Conservation (phyloP, 1,284 basidiomycete species). For the Puccinia polysora region DNA sequence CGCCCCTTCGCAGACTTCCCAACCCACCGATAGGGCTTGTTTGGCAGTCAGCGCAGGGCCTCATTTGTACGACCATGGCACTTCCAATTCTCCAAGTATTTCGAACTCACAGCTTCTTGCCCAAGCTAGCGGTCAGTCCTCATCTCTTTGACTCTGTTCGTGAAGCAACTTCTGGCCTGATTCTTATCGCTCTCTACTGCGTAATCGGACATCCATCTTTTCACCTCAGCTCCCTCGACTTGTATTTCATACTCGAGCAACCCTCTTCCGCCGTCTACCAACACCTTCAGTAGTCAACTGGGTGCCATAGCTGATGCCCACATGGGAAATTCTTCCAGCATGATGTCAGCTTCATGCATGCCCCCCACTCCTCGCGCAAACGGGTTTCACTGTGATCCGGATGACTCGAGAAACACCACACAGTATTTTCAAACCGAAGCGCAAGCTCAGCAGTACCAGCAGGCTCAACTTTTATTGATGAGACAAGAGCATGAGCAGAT, state of each 20-base stretch:
- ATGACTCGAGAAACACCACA: neutral
- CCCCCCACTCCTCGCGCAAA: conserved; percentile 19
- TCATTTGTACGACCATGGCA: neutral
- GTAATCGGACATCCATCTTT: neutral
- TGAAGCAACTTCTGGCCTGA: too few relatives aligned
- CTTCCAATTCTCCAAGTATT: conserved; percentile 4
- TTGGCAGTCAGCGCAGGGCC: neutral
- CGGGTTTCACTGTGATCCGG: neutral
- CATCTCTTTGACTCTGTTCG: neutral
- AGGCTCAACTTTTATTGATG: conserved; percentile 14
- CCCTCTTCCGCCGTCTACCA: neutral
- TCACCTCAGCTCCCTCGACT: neutral
- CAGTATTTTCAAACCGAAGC: conserved; percentile 2
- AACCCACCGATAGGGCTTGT: conserved; percentile 1
- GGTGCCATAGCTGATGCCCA: conserved; percentile 43
- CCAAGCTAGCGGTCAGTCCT: neutral
- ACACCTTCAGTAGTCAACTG: conserved; percentile 34
- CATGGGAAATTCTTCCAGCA: conserved; percentile 28
- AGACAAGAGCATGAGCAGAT: neutral
- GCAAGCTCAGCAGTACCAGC: conserved; percentile 4
- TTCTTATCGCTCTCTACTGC: neutral
- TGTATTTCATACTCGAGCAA: neutral
- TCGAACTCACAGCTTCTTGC: conserved; percentile 4
- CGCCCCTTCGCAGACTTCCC: neutral
- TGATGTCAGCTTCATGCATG: neutral